A percentile compares a stretch with the other conserved stretches of the same genome.
Conservation (phyloP, 129 eudicot genomes). For the Silybum marianum region DNA sequence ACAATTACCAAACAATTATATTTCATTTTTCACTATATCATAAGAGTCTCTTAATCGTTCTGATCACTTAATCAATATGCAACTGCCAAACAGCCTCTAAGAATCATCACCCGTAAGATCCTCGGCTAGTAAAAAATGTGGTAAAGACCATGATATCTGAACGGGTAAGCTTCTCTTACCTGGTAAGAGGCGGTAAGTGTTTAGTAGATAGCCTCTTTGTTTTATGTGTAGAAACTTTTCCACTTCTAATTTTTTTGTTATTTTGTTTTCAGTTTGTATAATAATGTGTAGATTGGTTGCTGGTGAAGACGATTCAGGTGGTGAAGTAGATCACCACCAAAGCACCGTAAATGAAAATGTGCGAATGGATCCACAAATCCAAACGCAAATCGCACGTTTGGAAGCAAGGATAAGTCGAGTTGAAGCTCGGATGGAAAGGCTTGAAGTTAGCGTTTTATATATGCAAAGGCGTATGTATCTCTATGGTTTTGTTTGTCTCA, state of each 20-base stretch:
- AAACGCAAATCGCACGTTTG: conserved; percentile 38
- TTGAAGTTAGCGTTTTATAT: conserved; percentile 37
- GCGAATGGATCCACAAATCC: conserved; percentile 35
- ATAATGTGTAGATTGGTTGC: conserved; percentile 41
- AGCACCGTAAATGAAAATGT: conserved; percentile 29
- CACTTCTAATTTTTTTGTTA: background rate
- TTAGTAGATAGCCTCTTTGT: background rate
- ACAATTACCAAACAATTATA: too few relatives aligned
- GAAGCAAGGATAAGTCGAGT: conserved; percentile 46
- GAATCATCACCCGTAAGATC: background rate
- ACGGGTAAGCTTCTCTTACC: background rate
- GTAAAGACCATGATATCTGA: background rate
- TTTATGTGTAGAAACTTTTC: background rate
- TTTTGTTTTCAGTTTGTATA: conserved; percentile 9
- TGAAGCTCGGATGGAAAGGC: conserved; percentile 50
- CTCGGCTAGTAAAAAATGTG: background rate
- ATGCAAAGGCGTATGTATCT: conserved; percentile 43
- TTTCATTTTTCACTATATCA: too few relatives aligned
- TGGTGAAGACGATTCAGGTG: conserved; percentile 27
- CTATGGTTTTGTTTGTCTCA: conserved; percentile 31
- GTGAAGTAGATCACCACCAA: conserved; percentile 24
- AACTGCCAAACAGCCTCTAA: too few relatives aligned
- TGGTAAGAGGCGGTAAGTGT: background rate
- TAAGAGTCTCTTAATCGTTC: too few relatives aligned
- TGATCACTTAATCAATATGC: too few relatives aligned